A percentile compares a stretch with the other conserved stretches of the same genome.
Conservation (phyloP, 2,329 filamentous ascomycete genomes). For the Hypoxylon rubiginosum region DNA sequence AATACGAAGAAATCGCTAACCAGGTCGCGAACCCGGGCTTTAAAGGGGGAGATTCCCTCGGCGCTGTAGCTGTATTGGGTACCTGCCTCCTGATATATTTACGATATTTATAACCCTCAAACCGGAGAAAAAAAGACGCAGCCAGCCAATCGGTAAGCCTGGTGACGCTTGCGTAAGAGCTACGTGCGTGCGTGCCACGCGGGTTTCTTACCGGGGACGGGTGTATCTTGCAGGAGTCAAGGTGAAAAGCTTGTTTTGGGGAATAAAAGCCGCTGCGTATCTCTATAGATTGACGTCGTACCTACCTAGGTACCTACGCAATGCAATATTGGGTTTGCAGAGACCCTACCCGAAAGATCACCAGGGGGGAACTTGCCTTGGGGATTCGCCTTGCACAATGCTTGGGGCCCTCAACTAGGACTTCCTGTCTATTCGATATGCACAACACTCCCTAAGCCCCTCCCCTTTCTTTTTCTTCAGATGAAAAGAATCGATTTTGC, state of each 20-base stretch:
- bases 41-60: background rate
- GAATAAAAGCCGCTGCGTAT: background rate
- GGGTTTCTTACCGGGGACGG: background rate
- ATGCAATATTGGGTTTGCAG: background rate
- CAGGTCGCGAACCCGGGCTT: background rate
- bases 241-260: conserved; percentile 1
- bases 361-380: background rate
- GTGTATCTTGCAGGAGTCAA: background rate
- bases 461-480: background rate
- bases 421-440: conserved; percentile 1
- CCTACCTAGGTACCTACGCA: background rate
- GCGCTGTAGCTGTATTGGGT: background rate
- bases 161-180: background rate
- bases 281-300: background rate
- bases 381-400: background rate
- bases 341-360: background rate
- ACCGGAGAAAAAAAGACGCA: background rate
- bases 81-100: background rate
- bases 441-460: background rate
- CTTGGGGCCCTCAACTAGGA: background rate
- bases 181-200: background rate
- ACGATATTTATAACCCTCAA: conserved; percentile 1
- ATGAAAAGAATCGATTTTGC: conserved; percentile 25
- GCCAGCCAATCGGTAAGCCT: background rate
- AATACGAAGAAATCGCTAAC: background rate